Conservation (phyloP, 441 rosid genomes). For the Erodium chrysanthum region DNA sequence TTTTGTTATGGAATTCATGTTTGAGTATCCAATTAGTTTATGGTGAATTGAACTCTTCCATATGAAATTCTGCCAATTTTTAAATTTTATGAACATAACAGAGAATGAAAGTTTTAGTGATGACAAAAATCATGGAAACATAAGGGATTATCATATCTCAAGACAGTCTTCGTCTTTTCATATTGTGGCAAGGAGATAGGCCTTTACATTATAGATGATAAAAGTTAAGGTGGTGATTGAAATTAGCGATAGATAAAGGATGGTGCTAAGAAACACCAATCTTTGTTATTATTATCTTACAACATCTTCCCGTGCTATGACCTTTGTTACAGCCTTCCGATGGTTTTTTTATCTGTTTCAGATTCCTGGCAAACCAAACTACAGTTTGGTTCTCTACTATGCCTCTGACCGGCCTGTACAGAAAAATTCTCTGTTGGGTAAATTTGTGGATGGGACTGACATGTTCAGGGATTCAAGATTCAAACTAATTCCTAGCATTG, state of each 20-base stretch:
- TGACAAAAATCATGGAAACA: neutral
- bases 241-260: neutral
- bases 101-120: neutral
- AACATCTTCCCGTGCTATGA: slow-evolving; percentile 10
- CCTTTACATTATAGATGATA: neutral
- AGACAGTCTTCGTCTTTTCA: slow-evolving; percentile 7
- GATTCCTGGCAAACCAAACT: slow-evolving; percentile 86
- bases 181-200: neutral
- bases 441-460: slow-evolving; percentile 69
- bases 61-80: neutral
- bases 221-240: neutral
- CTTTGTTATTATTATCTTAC: neutral
- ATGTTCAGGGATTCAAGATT: slow-evolving; percentile 72
- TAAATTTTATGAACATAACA: slow-evolving; percentile 4
- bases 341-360: slow-evolving; percentile 31
- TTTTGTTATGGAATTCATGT: neutral
- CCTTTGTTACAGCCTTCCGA: slow-evolving; percentile 10
- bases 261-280: neutral
- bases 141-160: neutral
- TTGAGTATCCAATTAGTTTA: neutral
- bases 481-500: slow-evolving; percentile 78
- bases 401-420: slow-evolving; percentile 74
- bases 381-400: slow-evolving; percentile 72
- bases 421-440: slow-evolving; percentile 55
- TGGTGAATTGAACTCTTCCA: neutral